Evolutionary conservation across 345 rosid species (phyloP).

Genomic region (Combretum micranthum): DNA sequence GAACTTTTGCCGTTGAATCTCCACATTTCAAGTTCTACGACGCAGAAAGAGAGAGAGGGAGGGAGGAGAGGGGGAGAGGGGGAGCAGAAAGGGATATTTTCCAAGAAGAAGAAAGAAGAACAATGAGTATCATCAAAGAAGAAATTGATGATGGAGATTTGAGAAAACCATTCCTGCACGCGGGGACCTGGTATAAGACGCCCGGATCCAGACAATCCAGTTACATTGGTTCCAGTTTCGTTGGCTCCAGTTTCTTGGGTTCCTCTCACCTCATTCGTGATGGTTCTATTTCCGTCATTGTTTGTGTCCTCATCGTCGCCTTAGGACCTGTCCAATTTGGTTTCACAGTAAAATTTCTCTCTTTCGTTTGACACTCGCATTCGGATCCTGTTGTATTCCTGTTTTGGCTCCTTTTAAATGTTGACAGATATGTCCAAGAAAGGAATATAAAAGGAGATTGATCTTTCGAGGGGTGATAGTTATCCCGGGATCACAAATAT

Average conservation of each 20-base stretch:
- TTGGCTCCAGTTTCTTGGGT: too few species aligned
- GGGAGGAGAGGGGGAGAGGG: too few species aligned
- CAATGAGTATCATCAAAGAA: slow-evolving; percentile 53
- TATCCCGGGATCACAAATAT: too few species aligned
- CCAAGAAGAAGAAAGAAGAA: background rate
- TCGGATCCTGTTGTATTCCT: background rate
- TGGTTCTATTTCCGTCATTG: slow-evolving; percentile 55
- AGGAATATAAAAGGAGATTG: too few species aligned
- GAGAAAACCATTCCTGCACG: slow-evolving; percentile 60
- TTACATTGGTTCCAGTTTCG: slow-evolving; percentile 26
- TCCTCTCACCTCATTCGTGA: slow-evolving; percentile 58
- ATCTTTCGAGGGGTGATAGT: too few species aligned
- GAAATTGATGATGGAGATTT: slow-evolving; percentile 41
- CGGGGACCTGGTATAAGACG: slow-evolving; percentile 77
- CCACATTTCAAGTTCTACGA: too few species aligned
- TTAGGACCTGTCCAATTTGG: slow-evolving; percentile 75
- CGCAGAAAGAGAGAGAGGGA: too few species aligned
- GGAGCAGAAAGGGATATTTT: too few species aligned
- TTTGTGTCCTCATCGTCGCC: slow-evolving; percentile 66
- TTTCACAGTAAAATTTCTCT: slow-evolving; percentile 38
- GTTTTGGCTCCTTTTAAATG: background rate
- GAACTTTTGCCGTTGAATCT: too few species aligned
- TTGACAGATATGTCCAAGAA: too few species aligned
- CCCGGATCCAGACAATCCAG: slow-evolving; percentile 54
- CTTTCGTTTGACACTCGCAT: background rate